phyloP scores from a whole-genome alignment of 2,329 filamentous ascomycete genomes.

The Cordyceps sp. region DNA sequence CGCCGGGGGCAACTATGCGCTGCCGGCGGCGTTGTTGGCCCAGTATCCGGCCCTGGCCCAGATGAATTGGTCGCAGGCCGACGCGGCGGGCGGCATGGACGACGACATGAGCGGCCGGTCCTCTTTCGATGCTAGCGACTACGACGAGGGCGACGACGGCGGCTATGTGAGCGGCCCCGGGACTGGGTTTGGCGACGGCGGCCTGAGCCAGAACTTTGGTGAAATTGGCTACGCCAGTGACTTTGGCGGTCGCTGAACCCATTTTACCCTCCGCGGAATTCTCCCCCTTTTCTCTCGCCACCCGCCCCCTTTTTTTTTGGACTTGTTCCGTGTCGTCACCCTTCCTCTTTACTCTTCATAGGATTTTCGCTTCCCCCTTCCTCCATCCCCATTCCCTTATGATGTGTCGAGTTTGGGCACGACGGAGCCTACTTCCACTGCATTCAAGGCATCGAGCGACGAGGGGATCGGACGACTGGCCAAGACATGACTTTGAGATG shows the following conservation, averaged over 20 bases:
- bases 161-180: constrained; percentile 50
- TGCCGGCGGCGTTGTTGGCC: constrained; percentile 77
- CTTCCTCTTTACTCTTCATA: no score
- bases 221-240: constrained; percentile 37
- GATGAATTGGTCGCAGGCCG: constrained; percentile 58
- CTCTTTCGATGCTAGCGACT: constrained; percentile 70
- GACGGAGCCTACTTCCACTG: no score
- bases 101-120: constrained; percentile 65
- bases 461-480: no score
- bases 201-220: constrained; percentile 35
- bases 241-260: constrained; percentile 24
- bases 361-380: no score
- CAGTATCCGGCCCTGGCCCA: constrained; percentile 90
- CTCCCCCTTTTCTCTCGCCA: background rate
- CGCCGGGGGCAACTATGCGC: constrained; percentile 39
- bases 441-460: no score
- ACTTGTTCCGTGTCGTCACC: no score
- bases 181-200: constrained; percentile 39
- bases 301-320: no score
- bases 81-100: constrained; percentile 55
- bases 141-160: constrained; percentile 55
- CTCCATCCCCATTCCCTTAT: no score
- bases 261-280: background rate
- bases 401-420: no score
- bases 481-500: no score